phyloP scores from a whole-genome alignment of 805 yeast species.

The Monosporozyma servazzii region DNA sequence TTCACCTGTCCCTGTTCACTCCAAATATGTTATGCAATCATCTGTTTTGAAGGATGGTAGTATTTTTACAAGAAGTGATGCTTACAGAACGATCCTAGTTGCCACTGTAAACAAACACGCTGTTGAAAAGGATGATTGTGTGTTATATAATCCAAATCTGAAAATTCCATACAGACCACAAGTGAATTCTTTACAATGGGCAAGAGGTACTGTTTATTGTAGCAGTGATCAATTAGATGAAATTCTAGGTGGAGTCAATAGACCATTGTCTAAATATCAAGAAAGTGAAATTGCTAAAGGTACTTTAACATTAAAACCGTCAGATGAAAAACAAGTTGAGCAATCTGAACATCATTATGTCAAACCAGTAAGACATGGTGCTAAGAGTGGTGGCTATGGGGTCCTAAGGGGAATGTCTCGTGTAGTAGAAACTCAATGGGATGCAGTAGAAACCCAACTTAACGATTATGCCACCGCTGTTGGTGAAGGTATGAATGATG shows the following conservation, averaged over 20 bases:
- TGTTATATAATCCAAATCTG: conserved; percentile 59
- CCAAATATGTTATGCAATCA: conserved; percentile 35
- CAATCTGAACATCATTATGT: conserved; percentile 27
- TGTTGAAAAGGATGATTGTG: conserved; percentile 34
- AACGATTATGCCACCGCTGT: conserved; percentile 49
- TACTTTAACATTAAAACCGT: conserved; percentile 25
- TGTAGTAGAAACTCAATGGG: conserved; percentile 43
- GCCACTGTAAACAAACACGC: conserved; percentile 35
- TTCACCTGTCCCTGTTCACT: conserved; percentile 36
- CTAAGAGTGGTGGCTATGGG: conserved; percentile 34
- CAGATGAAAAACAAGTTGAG: conserved; percentile 6
- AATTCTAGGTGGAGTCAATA: conserved; percentile 64
- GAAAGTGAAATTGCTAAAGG: conserved; percentile 53
- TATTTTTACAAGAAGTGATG: conserved; percentile 45
- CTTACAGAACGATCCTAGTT: conserved; percentile 45
- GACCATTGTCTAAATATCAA: conserved; percentile 49
- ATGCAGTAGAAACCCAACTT: conserved; percentile 43
- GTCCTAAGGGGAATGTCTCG: conserved; percentile 34
- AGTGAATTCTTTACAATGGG: conserved; percentile 75
- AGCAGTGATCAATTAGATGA: conserved; percentile 52
- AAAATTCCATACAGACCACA: conserved; percentile 72
- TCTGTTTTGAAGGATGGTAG: conserved; percentile 47
- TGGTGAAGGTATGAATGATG: conserved; percentile 46
- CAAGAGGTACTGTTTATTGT: conserved; percentile 63
- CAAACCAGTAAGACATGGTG: conserved; percentile 38